These are phyloP conservation scores for Sporobolomyces roseus DNA, from an alignment of 768 basidiomycete species.

Conservation along the genomic window DNA sequence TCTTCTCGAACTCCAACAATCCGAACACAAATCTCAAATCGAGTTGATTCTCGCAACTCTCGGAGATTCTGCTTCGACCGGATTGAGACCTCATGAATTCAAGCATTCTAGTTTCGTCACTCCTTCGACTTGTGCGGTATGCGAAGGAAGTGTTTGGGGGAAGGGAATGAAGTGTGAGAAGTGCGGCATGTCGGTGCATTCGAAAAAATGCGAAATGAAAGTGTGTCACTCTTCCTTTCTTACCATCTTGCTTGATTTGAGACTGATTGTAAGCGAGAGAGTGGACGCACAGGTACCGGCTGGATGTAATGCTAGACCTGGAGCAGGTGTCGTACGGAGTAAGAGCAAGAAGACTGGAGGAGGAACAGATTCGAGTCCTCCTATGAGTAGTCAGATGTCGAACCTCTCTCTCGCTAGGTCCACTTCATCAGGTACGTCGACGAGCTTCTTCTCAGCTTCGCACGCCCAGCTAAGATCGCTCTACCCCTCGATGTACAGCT, in stretches of 20 bases:
- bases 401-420: neutral
- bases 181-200: conserved; percentile 22
- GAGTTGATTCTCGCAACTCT: conserved; percentile 35
- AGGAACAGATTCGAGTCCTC: neutral
- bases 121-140: conserved; percentile 29
- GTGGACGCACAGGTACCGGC: conserved; percentile 22
- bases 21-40: neutral
- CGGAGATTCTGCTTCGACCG: conserved; percentile 13
- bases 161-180: conserved; percentile 31
- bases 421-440: conserved; percentile 3
- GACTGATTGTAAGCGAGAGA: too few relatives aligned
- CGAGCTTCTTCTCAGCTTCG: neutral
- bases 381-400: conserved; percentile 2
- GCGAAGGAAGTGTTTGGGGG: conserved; percentile 34
- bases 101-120: conserved; percentile 32
- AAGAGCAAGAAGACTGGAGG: conserved; percentile 3
- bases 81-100: conserved; percentile 28
- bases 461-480: neutral
- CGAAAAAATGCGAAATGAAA: conserved; percentile 38
- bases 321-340: conserved; percentile 9
- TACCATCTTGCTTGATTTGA: neutral
- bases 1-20: conserved; percentile 13
- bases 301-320: conserved; percentile 8
- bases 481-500: neutral
- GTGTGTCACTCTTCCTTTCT: neutral